Evolutionary conservation across 1,139 yeast species (phyloP), one percentile per base, ranked within the genome.

Genomic region (Zygoascus meyerae): DNA sequence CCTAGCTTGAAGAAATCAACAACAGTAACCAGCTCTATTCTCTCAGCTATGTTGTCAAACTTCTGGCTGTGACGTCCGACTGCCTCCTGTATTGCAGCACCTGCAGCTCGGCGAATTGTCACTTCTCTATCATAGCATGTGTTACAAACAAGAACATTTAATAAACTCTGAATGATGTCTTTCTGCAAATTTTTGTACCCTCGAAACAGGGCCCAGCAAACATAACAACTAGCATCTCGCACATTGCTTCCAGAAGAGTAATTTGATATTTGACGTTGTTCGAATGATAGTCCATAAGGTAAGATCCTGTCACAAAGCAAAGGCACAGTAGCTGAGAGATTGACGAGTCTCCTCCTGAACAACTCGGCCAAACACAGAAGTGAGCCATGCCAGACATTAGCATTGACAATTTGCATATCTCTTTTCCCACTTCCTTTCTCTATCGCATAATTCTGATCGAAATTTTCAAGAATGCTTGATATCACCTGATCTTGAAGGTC

Each of bases 51-150:
- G 17, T 44, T 57, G 15, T 49, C 47, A 41, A 51, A 52, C 48
- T 46, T 37, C 31, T 55, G 56, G 5, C 86, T 86, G 59, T 80
- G 81, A 38, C 97, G 68, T 0, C 97, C 97, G 2, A 86, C 63
- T 8, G 85, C 73, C 58, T 90, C 97, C 61, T 90, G 97, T 3
- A 87, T 59, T 0, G 95, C 94, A 0, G 97, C 95, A 10, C 87
- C 72, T 0, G 90, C 83, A 30, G 97, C 92, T 48, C 95, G 71
- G 49, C 96, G 71, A 11, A 89, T 77, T 48, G 81, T 73, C 28
- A 86, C 69, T 47, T 89, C 96, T 21, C 73, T 67, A 61, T 90
- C 97, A 58, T 83, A 82, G 40, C 86, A 71, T 11, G 81, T 67
- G 1, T 79, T 73, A 14, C 71, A 63, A 2, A 85, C 59, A 26